Evolutionary conservation across 345 rosid species (phyloP).

Genomic region (Lepidium africanum): DNA sequence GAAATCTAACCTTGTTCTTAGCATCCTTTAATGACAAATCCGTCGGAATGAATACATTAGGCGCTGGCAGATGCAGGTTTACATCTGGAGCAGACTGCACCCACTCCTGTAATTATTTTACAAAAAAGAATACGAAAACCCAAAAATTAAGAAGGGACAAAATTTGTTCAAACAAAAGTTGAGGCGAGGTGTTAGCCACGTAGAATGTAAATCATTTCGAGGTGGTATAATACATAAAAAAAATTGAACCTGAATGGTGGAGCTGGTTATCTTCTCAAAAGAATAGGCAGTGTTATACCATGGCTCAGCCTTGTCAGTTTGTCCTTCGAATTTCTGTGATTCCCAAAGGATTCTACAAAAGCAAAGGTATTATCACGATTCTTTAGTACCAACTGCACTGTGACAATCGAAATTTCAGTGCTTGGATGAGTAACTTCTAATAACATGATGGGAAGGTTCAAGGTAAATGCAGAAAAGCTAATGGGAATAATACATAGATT

Average conservation of each 20-base stretch:
- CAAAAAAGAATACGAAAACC: neutral
- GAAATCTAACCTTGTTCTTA: constrained; percentile 49
- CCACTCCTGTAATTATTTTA: constrained; percentile 62
- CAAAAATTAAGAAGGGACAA: neutral
- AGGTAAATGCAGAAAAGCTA: neutral
- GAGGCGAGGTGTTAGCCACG: neutral
- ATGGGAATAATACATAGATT: neutral
- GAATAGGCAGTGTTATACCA: constrained; percentile 89
- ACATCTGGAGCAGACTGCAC: constrained; percentile 54
- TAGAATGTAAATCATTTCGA: neutral
- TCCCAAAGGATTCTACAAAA: constrained; percentile 78
- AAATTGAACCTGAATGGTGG: constrained; percentile 54
- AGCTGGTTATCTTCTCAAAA: constrained; percentile 46
- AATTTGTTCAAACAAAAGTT: neutral
- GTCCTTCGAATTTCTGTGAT: constrained; percentile 85
- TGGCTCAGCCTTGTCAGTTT: constrained; percentile 67
- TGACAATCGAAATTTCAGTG: neutral
- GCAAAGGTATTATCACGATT: constrained; percentile 12
- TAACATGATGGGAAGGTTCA: neutral
- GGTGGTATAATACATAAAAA: constrained; percentile 2
- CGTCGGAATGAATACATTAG: constrained; percentile 74
- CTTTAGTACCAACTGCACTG: neutral
- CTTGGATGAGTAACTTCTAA: neutral
- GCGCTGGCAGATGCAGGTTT: constrained; percentile 59
- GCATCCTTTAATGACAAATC: constrained; percentile 66